These are phyloP conservation scores for Suillus tomentosus DNA, from an alignment of 768 basidiomycete species.

Conservation along the genomic window DNA sequence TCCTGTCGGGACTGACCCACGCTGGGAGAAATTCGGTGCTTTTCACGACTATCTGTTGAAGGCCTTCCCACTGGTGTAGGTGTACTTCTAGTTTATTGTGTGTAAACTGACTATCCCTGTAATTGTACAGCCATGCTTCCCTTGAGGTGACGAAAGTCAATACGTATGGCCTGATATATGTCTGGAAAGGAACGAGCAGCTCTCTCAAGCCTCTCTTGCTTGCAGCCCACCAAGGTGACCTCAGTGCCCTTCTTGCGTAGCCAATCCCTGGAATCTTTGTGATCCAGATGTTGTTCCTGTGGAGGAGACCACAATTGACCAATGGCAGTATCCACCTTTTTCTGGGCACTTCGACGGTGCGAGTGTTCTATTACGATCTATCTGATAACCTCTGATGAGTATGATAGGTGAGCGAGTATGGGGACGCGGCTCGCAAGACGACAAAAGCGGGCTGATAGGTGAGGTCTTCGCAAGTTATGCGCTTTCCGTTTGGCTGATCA, in stretches of 20 bases:
- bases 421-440: slow-evolving; percentile 53
- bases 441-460: slow-evolving; percentile 69
- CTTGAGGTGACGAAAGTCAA: slow-evolving; percentile 60
- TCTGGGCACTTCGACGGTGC: slow-evolving; percentile 62
- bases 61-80: slow-evolving; percentile 66
- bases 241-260: background rate
- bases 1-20: slow-evolving; percentile 48
- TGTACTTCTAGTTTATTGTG: background rate
- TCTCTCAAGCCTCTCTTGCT: slow-evolving; percentile 58
- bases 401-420: slow-evolving; percentile 41
- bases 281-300: slow-evolving; percentile 68
- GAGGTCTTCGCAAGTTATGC: background rate
- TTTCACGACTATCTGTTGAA: slow-evolving; percentile 57
- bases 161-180: slow-evolving; percentile 60
- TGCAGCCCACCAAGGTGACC: slow-evolving; percentile 53
- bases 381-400: background rate
- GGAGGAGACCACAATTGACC: slow-evolving; percentile 50
- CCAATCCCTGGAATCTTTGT: background rate
- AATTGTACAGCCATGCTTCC: slow-evolving; percentile 42
- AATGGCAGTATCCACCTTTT: slow-evolving; percentile 66
- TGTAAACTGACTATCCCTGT: slow-evolving; percentile 1
- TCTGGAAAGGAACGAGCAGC: slow-evolving; percentile 54
- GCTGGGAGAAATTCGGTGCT: slow-evolving; percentile 54
- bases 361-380: background rate
- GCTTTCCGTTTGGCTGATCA: background rate